A percentile compares a stretch with the other conserved stretches of the same genome.
Evolutionary conservation across 2,329 filamentous ascomycete species (phyloP).

Genomic region (Sporothrix pallida): DNA sequence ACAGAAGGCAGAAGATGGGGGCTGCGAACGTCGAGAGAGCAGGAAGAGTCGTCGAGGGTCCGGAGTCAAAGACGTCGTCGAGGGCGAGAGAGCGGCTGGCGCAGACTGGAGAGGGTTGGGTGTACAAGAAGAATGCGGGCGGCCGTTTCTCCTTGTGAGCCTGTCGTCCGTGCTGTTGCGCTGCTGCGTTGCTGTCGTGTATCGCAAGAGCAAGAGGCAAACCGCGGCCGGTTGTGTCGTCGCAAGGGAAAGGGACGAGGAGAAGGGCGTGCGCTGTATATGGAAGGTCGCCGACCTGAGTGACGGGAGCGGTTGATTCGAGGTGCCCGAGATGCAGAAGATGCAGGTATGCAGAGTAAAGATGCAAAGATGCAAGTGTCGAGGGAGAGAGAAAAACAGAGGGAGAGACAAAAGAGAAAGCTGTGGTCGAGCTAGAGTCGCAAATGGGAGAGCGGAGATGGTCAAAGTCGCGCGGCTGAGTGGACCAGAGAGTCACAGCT

Average conservation of each 20-base stretch:
- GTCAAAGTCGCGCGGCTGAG: neutral
- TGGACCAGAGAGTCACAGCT: neutral
- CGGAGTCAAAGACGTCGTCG: neutral
- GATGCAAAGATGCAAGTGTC: neutral
- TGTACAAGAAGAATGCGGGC: slow-evolving; percentile 9
- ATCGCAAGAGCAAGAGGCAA: slow-evolving; percentile 4
- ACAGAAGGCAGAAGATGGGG: neutral
- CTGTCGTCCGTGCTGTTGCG: neutral
- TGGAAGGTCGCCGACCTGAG: slow-evolving; percentile 33
- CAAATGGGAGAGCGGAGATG: slow-evolving; percentile 23
- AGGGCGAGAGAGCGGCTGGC: neutral
- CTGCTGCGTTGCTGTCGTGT: slow-evolving; percentile 22
- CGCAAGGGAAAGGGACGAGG: neutral
- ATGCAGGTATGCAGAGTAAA: neutral
- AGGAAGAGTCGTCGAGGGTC: slow-evolving; percentile 10
- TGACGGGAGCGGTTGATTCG: slow-evolving; percentile 7
- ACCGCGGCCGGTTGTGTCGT: neutral
- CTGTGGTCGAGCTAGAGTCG: slow-evolving; percentile 7
- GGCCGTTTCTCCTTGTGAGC: slow-evolving; percentile 14
- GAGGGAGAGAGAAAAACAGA: neutral
- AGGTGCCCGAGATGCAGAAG: slow-evolving; percentile 29
- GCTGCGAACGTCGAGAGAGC: neutral
- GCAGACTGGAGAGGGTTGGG: slow-evolving; percentile 9
- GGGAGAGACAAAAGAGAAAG: neutral
- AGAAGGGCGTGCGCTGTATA: neutral